phyloP scores from a whole-genome alignment of 345 rosid species.

The Dimocarpus longan region DNA sequence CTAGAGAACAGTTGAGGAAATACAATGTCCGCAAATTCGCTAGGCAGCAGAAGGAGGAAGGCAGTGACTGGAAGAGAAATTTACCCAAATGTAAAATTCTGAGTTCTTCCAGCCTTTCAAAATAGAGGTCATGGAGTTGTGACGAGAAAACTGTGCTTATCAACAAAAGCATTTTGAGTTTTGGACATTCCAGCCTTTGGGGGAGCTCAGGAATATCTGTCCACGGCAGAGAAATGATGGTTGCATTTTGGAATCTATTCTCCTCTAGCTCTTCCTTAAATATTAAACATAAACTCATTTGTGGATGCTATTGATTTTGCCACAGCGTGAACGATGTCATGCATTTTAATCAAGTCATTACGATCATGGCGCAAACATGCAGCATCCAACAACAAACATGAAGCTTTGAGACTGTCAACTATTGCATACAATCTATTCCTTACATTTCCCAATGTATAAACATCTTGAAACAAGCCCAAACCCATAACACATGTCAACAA shows the following conservation, averaged over 20 bases:
- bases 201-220: constrained; percentile 20
- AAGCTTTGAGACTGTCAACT: too few species aligned
- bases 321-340: constrained; percentile 22
- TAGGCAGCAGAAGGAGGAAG: constrained; percentile 16
- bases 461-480: too few species aligned
- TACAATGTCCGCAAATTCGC: constrained; percentile 21
- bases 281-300: not conserved
- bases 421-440: too few species aligned
- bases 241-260: not conserved
- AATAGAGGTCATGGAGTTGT: constrained; percentile 14
- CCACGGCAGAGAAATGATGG: constrained; percentile 3
- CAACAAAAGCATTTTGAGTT: constrained; percentile 13
- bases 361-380: constrained; percentile 1
- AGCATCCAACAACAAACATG: too few species aligned
- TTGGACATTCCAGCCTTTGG: constrained; percentile 10
- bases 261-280: constrained; percentile 6
- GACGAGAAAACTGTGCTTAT: not conserved
- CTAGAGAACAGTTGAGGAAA: not conserved
- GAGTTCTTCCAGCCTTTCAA: constrained; percentile 17
- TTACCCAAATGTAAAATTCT: constrained; percentile 19
- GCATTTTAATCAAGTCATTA: constrained; percentile 21
- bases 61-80: not conserved
- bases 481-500: too few species aligned
- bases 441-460: too few species aligned
- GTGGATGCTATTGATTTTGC: constrained; percentile 24